Evolutionary conservation across 2,329 filamentous ascomycete genomes (phyloP), one percentile per base, ranked within the genome.

Genomic region (Beauveria sp.): DNA sequence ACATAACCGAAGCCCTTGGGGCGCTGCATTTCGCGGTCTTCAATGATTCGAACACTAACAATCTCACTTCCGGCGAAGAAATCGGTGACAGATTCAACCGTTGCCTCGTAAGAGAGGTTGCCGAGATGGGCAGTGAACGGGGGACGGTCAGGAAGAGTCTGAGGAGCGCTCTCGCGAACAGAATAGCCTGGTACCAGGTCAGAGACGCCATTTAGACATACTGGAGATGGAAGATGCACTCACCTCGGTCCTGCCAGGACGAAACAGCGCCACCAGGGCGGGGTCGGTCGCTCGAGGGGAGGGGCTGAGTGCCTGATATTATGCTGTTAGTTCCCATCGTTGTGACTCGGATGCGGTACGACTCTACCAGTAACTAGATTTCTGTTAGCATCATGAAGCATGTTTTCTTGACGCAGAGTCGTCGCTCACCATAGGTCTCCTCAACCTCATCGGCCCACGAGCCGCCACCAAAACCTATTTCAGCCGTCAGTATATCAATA

Each of bases 371-470:
- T 67, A 46, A 72, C 75, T 73, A 61, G n/a, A 55, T 65, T 55
- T 40, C 61, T 18, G 68, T 74, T 68, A 75, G 71, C 65, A 65
- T 26, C 14, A 18, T 28, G 44, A 26, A 3, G 37, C 7, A n/a
- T n/a, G 8, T 5, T 14, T 52, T 56, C 34, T 28, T 3, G 6
- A 52, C 3, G 20, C 2, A 22, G 12, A 40, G 10, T 18, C 5
- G 10, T 50, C 22, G 24, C 58, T 55, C 83, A 93, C 90, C 80
- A 75, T 86, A 84, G 67, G 90, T 84, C 71, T 96, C 92, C 77
- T 99, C 94, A 80, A 99, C 96, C 75, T 99, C 94, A 79, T 99
- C 96, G 70, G 94, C 94, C 94, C 94, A 99, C 69, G 94, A 97
- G 73, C 93, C 71, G 70, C 73, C 92, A 68, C 79, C 82, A 66